phyloP scores from a whole-genome alignment of 2,329 filamentous ascomycete species.

The Didymellaceae sp. region DNA sequence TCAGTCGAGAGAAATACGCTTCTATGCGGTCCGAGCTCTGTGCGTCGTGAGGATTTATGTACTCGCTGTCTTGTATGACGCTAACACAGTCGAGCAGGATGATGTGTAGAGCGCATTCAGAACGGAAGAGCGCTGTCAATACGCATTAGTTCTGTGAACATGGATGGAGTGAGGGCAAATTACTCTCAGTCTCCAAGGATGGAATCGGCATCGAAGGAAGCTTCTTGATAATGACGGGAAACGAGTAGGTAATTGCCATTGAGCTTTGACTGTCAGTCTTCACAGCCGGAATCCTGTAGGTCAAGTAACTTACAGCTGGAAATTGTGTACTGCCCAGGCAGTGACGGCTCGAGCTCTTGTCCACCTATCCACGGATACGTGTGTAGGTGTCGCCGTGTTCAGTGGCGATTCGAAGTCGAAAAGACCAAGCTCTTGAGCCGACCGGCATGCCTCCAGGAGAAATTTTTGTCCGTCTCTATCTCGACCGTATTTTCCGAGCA shows the following conservation, averaged over 20 bases:
- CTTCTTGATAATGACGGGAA: slow-evolving; percentile 28
- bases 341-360: slow-evolving; percentile 32
- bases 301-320: slow-evolving; percentile 34
- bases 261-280: slow-evolving; percentile 24
- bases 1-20: slow-evolving; percentile 28
- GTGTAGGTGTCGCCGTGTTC: slow-evolving; percentile 12
- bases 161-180: too few relatives aligned
- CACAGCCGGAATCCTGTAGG: too few relatives aligned
- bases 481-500: slow-evolving; percentile 41
- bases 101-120: slow-evolving; percentile 34
- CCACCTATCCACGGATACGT: slow-evolving; percentile 29
- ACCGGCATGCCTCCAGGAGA: slow-evolving; percentile 35
- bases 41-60: slow-evolving; percentile 3
- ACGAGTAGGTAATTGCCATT: slow-evolving; percentile 38
- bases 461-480: slow-evolving; percentile 40
- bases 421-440: slow-evolving; percentile 32
- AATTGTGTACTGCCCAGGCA: slow-evolving; percentile 43
- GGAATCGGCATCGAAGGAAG: slow-evolving; percentile 35
- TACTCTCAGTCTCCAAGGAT: slow-evolving; percentile 33
- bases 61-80: slow-evolving; percentile 20
- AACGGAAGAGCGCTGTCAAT: slow-evolving; percentile 32
- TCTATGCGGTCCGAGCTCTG: slow-evolving; percentile 28
- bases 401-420: slow-evolving; percentile 24
- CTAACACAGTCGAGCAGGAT: slow-evolving; percentile 35
- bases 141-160: slow-evolving; percentile 4